Percentiles rank a stretch among this genome's conserved stretches.
Conservation (phyloP, 257 asterid species). For the Penstemon davidsonii region DNA sequence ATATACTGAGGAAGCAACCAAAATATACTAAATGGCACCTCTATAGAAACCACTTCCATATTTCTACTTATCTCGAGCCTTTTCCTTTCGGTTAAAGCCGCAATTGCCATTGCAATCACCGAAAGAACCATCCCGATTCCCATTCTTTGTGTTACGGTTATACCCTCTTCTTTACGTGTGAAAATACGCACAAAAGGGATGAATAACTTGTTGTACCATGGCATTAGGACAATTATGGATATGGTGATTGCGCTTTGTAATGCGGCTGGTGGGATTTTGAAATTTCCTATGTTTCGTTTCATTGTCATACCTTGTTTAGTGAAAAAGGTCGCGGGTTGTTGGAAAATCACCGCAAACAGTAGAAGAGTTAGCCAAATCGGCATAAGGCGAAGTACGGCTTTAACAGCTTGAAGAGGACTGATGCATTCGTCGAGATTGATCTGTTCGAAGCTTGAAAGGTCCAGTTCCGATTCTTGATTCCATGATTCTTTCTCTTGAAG, state of each 20-base stretch:
- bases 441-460: neutral
- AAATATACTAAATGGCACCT: constrained; percentile 60
- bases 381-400: constrained; percentile 50
- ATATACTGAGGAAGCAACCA: constrained; percentile 94
- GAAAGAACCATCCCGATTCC: constrained; percentile 88
- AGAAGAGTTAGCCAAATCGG: constrained; percentile 87
- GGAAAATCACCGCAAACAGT: constrained; percentile 86
- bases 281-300: constrained; percentile 63
- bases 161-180: constrained; percentile 65
- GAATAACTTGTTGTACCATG: constrained; percentile 65
- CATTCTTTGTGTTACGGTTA: constrained; percentile 78
- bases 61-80: constrained; percentile 44
- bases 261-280: constrained; percentile 96
- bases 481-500: constrained; percentile 53
- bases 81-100: constrained; percentile 63
- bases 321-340: constrained; percentile 90
- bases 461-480: constrained; percentile 32
- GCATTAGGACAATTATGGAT: constrained; percentile 78
- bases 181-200: constrained; percentile 59
- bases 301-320: constrained; percentile 95
- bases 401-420: constrained; percentile 39
- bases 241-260: constrained; percentile 84
- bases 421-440: constrained; percentile 24
- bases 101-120: constrained; percentile 74
- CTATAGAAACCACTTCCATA: constrained; percentile 10